Evolutionary conservation across 495 filamentous ascomycete species (phyloP), one percentile per base, ranked within the genome.

Genomic region (Trichoderma parareesei): DNA sequence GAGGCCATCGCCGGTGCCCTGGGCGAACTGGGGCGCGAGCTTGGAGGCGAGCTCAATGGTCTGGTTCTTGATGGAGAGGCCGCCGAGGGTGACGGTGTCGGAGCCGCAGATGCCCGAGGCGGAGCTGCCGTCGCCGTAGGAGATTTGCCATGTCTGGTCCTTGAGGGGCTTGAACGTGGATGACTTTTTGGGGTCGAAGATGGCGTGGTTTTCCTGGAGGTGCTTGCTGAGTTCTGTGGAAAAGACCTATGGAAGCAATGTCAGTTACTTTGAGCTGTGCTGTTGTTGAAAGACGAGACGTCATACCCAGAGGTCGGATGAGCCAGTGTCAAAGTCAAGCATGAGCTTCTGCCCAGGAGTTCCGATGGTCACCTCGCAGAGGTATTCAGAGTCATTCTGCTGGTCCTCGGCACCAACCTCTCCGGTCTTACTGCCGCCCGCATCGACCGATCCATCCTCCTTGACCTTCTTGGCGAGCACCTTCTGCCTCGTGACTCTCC

Each of bases 281-380:
- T 90, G 43, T 89, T 78, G 86, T 88, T 8, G 41, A 10, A 27
- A 8, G 8, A 59, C 77, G 68, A 76, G 66, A 61, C 74, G 5
- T 35, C 53, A 37, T 33, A 79, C 77, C 77, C 76, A 91, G 79
- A 93, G 83, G 76, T 93, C 90, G 49, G 87, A 84, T 49, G 85
- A 88, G 4, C 90, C 90, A 48, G 89, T 90, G 71, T 93, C 90
- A 70, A 91, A 82, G 71, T 90, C 86, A 64, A 92, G 69, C 69
- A 86, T 81, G 68, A 92, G 71, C 9, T 78, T 82, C 63, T 85
- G 83, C 13, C 75, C 76, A 4, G 77, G 77, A 1, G 71, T 78
- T 64, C 90, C 90, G 66, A 92, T 77, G 4, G 73, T 79, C 62
- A 92, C 87, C 20, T 87, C 87, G 41, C 81, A 84, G 66, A 92